Base-by-base conservation (phyloP, 176 grass and related monocot species). In the Ensete glaucum region DNA sequence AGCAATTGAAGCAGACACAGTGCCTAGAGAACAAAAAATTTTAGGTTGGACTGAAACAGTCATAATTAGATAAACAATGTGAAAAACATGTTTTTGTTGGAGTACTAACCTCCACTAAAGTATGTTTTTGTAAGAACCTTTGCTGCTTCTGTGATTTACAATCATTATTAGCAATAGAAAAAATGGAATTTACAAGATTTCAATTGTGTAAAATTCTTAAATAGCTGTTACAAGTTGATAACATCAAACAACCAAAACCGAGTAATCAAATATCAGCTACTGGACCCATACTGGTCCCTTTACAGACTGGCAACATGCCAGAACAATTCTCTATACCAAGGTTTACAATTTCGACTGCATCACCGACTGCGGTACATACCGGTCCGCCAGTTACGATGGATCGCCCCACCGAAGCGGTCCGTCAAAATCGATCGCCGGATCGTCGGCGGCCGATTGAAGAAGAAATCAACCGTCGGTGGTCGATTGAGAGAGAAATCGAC, bases 71-170 rank as follows among this genome's bases (percentile, higher is more conserved):
- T 55, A 72, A 5, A 60, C 13, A 8, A 51, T n/a, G 3, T 49
- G 5, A 50, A 70, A 52, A 7, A 21, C 10, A 51, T 19, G 11
- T 21, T 51, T 4, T 20, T 72, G 52, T 60, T 2, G 8, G n/a
- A n/a, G n/a, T 55, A 83, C 77, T 63, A 78, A 93, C 94, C 94
- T 90, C 94, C 94, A 87, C 94, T 89, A 53, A 97, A 97, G 82
- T 93, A 97, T 73, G 75, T 78, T 73, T 90, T 97, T 52, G 85
- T 93, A 78, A 97, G 80, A 72, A 97, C 81, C 77, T 55, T 73
- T 66, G 94, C 90, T 76, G 90, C 81, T 76, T 97, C 94, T 97
- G 83, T 69, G 52, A 92, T 65, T 83, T 49, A 85, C 73, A 85
- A 82, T 71, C 29, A 81, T 16, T 81, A 50, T 57, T 82, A 84